Percentiles rank a stretch among this genome's conserved stretches.
Conservation (phyloP, 129 eudicot species). For the Rutidosis leptorrhynchoides region DNA sequence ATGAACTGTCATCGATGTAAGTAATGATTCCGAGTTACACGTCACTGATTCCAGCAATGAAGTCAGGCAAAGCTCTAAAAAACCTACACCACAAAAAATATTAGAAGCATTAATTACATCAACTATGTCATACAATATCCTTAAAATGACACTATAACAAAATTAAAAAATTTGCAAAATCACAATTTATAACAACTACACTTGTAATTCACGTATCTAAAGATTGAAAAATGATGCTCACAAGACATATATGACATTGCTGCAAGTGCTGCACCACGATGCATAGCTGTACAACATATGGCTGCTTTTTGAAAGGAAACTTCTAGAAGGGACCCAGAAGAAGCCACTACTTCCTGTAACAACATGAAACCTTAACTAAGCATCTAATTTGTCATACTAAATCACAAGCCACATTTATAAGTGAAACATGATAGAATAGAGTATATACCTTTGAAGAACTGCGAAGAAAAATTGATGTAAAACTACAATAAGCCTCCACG, state of each 20-base stretch:
- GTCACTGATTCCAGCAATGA: constrained; percentile 60
- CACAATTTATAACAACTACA: neutral
- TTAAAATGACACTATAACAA: neutral
- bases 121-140: neutral
- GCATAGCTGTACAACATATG: constrained; percentile 95
- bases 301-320: constrained; percentile 90
- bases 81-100: constrained; percentile 45
- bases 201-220: neutral
- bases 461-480: constrained; percentile 68
- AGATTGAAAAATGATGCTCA: constrained; percentile 35
- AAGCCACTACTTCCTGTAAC: constrained; percentile 76
- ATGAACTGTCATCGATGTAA: constrained; percentile 68
- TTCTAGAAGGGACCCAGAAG: constrained; percentile 78
- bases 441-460: constrained; percentile 55
- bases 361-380: constrained; percentile 20
- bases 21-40: constrained; percentile 49
- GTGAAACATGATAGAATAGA: constrained; percentile 5
- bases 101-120: constrained; percentile 19
- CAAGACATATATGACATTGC: constrained; percentile 93
- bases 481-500: constrained; percentile 84
- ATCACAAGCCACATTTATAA: constrained; percentile 20
- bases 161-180: neutral
- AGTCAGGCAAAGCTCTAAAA: constrained; percentile 64
- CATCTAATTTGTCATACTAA: neutral
- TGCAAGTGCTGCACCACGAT: constrained; percentile 97